Conservation (phyloP, 768 basidiomycete species). For the Amanita muscaria region DNA sequence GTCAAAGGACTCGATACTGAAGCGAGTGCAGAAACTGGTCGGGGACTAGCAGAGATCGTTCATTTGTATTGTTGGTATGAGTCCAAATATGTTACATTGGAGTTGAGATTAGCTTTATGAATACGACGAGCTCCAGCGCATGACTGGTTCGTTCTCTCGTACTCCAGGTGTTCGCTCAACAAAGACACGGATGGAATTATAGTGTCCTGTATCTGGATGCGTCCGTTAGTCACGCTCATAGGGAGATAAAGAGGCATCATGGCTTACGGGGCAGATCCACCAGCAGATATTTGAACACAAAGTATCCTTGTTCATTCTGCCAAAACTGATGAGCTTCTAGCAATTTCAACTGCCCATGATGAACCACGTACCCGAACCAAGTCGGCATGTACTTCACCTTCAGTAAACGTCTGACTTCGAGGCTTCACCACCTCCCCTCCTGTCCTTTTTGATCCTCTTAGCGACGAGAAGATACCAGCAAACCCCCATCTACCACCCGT, state of each 20-base stretch:
- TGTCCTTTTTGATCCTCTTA: constrained; percentile 34
- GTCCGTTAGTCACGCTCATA: neutral
- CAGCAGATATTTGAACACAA: constrained; percentile 68
- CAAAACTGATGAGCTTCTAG: constrained; percentile 8
- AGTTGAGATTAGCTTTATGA: constrained; percentile 11
- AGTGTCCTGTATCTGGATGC: constrained; percentile 48
- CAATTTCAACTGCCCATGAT: constrained; percentile 4
- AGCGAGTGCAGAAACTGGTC: constrained; percentile 92
- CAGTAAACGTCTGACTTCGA: constrained; percentile 43
- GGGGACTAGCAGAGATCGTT: constrained; percentile 44
- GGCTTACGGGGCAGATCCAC: constrained; percentile 72
- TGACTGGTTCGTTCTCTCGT: constrained; percentile 60
- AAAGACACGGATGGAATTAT: constrained; percentile 58
- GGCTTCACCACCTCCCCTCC: constrained; percentile 22
- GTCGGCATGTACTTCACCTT: constrained; percentile 78
- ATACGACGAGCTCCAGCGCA: constrained; percentile 56
- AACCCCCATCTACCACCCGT: constrained; percentile 43
- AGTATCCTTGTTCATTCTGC: constrained; percentile 71
- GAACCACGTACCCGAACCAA: constrained; percentile 52
- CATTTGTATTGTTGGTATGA: neutral
- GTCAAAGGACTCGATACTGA: constrained; percentile 89
- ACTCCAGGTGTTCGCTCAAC: constrained; percentile 60
- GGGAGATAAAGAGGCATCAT: constrained; percentile 6
- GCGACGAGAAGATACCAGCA: constrained; percentile 60
- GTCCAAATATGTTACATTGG: constrained; percentile 12